Percentiles rank a stretch among this genome's conserved stretches.
Conservation (phyloP, 371 early-diverging fungal species). For the Mucor saturninus region DNA sequence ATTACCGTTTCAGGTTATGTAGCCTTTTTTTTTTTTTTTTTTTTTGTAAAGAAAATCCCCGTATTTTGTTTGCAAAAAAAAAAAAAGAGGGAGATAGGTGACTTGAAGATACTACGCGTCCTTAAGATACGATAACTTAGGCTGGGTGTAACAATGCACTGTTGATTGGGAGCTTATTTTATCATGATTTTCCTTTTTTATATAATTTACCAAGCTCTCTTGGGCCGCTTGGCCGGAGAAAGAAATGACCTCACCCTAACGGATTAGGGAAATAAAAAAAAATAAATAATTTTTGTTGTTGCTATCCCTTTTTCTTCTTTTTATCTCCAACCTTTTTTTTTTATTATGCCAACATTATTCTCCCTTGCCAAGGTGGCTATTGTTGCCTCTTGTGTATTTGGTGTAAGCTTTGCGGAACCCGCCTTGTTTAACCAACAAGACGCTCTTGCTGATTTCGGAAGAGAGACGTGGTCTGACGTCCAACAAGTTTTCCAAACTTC, state of each 20-base stretch:
- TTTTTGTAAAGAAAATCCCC: too few species aligned
- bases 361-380: constrained; percentile 33
- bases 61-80: too few species aligned
- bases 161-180: not conserved
- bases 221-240: constrained; percentile 5
- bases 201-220: not conserved
- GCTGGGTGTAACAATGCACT: too few species aligned
- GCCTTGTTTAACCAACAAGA: constrained; percentile 34
- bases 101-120: not conserved
- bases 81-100: not conserved
- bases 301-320: not conserved
- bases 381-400: constrained; percentile 22
- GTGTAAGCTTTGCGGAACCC: constrained; percentile 26
- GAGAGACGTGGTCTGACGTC: constrained; percentile 32
- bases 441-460: constrained; percentile 26
- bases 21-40: too few species aligned
- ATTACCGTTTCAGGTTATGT: too few species aligned
- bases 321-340: constrained; percentile 6
- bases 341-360: constrained; percentile 30
- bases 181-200: constrained; percentile 7
- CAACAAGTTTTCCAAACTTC: constrained; percentile 26
- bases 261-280: constrained; percentile 1
- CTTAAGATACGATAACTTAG: not conserved
- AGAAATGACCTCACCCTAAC: not conserved
- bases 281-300: not conserved